Conservation (phyloP, 2,329 filamentous ascomycete genomes). For the Fusarium protoensiforme region DNA sequence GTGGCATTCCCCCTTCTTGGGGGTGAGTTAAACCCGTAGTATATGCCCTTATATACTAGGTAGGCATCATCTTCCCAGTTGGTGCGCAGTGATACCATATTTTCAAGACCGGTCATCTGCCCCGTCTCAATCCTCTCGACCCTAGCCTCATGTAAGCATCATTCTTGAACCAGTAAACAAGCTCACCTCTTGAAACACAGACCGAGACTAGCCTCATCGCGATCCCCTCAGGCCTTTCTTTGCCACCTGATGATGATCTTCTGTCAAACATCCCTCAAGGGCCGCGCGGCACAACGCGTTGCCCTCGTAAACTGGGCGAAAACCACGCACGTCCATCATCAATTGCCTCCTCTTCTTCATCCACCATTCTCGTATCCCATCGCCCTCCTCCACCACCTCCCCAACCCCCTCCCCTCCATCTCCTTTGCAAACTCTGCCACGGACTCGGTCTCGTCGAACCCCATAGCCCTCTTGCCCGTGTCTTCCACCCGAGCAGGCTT, state of each 20-base stretch:
- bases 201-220: not conserved
- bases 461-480: conserved; percentile 24
- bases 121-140: not conserved
- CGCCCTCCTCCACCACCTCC: conserved; percentile 73
- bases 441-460: conserved; percentile 68
- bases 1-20: not conserved
- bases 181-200: not conserved
- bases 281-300: conserved; percentile 28
- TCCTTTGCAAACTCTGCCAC: conserved; percentile 71
- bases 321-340: not conserved
- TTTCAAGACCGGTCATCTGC: not conserved
- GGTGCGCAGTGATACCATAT: not conserved
- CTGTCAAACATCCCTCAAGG: not conserved
- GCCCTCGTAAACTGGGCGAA: not conserved
- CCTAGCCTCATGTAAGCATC: not conserved
- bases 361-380: conserved; percentile 65
- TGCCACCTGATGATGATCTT: conserved; percentile 1
- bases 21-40: not conserved
- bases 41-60: not conserved
- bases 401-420: conserved; percentile 70
- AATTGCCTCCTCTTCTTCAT: not conserved
- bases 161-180: not conserved
- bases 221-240: not conserved
- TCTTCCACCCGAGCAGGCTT: conserved; percentile 39
- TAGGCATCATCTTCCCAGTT: not conserved